Conservation (phyloP, 257 asterid species). For the Ehretia macrophylla region DNA sequence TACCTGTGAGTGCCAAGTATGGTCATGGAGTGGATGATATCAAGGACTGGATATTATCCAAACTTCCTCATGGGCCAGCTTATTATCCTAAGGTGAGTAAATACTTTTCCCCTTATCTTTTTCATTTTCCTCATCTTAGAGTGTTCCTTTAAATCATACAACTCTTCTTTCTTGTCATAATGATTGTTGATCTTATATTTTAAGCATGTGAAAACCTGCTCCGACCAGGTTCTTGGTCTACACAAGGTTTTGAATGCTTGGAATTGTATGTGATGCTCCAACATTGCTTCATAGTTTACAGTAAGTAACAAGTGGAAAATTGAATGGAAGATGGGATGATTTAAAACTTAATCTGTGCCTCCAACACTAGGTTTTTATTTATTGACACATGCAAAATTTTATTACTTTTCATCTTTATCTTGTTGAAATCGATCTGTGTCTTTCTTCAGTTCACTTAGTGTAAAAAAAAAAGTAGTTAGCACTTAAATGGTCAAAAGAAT, state of each 20-base stretch:
- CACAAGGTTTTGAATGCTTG: too few relatives aligned
- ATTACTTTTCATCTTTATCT: too few relatives aligned
- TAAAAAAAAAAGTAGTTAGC: too few relatives aligned
- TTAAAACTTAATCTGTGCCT: not conserved
- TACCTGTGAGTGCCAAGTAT: slow-evolving; percentile 97
- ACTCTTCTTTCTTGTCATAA: not conserved
- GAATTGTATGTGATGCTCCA: not conserved
- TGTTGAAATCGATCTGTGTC: too few relatives aligned
- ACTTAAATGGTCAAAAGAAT: too few relatives aligned
- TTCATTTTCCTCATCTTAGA: not conserved
- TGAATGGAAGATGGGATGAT: not conserved
- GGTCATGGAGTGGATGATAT: slow-evolving; percentile 95
- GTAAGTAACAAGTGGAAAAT: not conserved
- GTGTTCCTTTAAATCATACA: not conserved
- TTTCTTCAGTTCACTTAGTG: too few relatives aligned
- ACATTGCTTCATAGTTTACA: not conserved
- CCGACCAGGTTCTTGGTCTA: too few relatives aligned
- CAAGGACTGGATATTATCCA: slow-evolving; percentile 92
- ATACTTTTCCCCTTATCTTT: slow-evolving; percentile 1
- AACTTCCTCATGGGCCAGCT: slow-evolving; percentile 89
- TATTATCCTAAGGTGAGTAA: slow-evolving; percentile 75
- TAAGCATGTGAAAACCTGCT: too few relatives aligned
- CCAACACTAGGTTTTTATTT: too few relatives aligned
- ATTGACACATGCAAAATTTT: too few relatives aligned
- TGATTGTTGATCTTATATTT: not conserved